phyloP scores from a whole-genome alignment of 176 grass and related monocot genomes.

The Oryza glaberrima region DNA sequence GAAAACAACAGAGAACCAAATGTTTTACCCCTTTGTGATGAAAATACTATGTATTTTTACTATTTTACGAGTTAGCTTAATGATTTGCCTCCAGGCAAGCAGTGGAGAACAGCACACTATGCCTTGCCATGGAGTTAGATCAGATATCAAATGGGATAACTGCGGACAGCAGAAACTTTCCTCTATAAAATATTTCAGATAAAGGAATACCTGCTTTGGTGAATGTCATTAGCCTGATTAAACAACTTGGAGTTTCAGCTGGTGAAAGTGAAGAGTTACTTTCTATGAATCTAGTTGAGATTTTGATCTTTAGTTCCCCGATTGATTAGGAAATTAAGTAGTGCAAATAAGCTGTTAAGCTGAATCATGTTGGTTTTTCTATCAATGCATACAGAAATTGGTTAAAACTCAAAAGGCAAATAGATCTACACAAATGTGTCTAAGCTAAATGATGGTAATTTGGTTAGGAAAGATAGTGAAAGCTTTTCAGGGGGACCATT shows the following conservation, averaged over 20 bases:
- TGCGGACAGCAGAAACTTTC: neutral
- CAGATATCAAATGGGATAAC: constrained; percentile 36
- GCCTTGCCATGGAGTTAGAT: constrained; percentile 39
- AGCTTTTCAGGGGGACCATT: neutral
- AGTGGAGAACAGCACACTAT: constrained; percentile 49
- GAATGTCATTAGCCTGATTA: constrained; percentile 15
- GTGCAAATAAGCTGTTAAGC: constrained; percentile 16
- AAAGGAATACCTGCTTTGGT: constrained; percentile 43
- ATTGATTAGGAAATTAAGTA: constrained; percentile 34
- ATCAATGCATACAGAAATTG: constrained; percentile 15
- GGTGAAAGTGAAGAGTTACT: constrained; percentile 49
- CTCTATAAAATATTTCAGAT: constrained; percentile 23
- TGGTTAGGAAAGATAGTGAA: constrained; percentile 17
- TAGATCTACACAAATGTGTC: constrained; percentile 30
- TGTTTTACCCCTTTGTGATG: constrained; percentile 39
- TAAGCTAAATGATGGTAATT: neutral
- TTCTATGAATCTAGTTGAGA: constrained; percentile 36
- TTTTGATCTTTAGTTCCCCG: constrained; percentile 41
- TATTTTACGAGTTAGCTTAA: neutral
- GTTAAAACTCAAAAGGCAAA: neutral
- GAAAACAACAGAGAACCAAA: constrained; percentile 5
- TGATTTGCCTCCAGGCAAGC: constrained; percentile 36
- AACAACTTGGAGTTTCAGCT: constrained; percentile 38
- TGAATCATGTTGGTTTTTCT: constrained; percentile 24
- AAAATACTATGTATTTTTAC: constrained; percentile 18